Base-by-base conservation (phyloP, 768 basidiomycete species). In the Plicaturopsis crispa region DNA sequence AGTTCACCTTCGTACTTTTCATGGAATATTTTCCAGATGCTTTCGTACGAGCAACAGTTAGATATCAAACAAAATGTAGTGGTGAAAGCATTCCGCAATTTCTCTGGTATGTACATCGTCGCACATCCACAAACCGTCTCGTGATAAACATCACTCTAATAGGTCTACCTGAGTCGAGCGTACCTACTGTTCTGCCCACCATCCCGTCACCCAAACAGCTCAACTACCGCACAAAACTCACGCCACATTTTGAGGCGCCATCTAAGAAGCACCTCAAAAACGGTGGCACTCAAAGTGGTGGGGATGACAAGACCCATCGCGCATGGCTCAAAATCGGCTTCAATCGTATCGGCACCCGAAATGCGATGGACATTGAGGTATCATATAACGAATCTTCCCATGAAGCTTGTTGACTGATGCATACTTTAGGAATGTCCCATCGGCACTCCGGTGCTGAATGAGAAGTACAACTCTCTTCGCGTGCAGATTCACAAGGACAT, bases 141-240 rank as follows among this genome's bases (percentile, higher is more conserved):
- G n/a, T n/a, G n/a, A n/a, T n/a, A n/a, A n/a, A n/a, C n/a, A n/a
- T 23, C 16, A 31, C 4, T 18, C 13, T 8, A 14, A 13, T 44
- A 82, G 84, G 68, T 19, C 66, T 96, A 1, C 59, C 74, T 3
- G 51, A 68, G 2, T 53, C 69, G 0, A 56, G 65, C 0, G 61
- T 94, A 2, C 92, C 94, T 6, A 37, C 57, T 0, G 78, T 91
- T 14, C 69, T 72, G 26, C 60, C 78, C 1, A 96, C 92, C 1
- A 78, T 91, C 5, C 73, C 78, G n/a, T 91, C 88, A 0, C 96
- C 94, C 0, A 66, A 87, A 35, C 79, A 93, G 38, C 97, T 94
- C 55, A 76, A 72, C 36, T 99, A 99, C 56, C 78, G 94, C 22
- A 99, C 96, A 2, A 99, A 99, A 63, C 80, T 99, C 38, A 97